Base-by-base conservation (phyloP, 306 rosid genomes). In the Castanospermum australe region DNA sequence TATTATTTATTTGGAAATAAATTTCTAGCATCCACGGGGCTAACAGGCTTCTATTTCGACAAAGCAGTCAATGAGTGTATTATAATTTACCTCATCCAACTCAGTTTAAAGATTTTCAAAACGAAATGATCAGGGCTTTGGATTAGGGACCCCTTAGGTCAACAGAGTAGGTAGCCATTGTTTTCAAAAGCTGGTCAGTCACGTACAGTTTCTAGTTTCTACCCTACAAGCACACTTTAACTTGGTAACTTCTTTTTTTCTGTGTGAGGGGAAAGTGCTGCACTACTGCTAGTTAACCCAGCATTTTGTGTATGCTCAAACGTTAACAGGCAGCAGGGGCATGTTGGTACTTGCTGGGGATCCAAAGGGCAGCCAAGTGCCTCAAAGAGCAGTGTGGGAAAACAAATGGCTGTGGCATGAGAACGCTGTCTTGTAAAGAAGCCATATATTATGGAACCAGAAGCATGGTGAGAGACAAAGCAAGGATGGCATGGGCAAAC, bases 251-350 rank as follows among this genome's bases (percentile, higher is more conserved):
- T 45, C 6, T 48, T 6, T 48, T n/a, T 6, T n/a, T 50, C 56
- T 50, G 3, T 8, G 32, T 0, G 61, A n/a, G 24, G 24, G 0
- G 22, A 17, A 50, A n/a, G n/a, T n/a, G n/a, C n/a, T n/a, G n/a
- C n/a, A n/a, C n/a, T n/a, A n/a, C 32, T 28, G 32, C 1, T 28
- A 28, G 32, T 28, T 28, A 28, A 50, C 60, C 2, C 17, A 4
- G 38, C 17, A 60, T 14, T 38, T 9, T 35, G 32, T 69, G 18
- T 17, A 28, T 72, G 28, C 5, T 48, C 5, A 57, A 52, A 63
- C n/a, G n/a, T n/a, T n/a, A n/a, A n/a, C 82, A 94, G 98, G 99
- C 98, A 39, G 98, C 98, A 76, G 99, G 99, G 57, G 97, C 97
- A n/a, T 95, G 99, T 70, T 95, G 99, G 99, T 95, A 95, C 81